These are phyloP conservation scores for Haematococcus lacustris DNA, from an alignment of 139 green algal species.

Conservation along the genomic window DNA sequence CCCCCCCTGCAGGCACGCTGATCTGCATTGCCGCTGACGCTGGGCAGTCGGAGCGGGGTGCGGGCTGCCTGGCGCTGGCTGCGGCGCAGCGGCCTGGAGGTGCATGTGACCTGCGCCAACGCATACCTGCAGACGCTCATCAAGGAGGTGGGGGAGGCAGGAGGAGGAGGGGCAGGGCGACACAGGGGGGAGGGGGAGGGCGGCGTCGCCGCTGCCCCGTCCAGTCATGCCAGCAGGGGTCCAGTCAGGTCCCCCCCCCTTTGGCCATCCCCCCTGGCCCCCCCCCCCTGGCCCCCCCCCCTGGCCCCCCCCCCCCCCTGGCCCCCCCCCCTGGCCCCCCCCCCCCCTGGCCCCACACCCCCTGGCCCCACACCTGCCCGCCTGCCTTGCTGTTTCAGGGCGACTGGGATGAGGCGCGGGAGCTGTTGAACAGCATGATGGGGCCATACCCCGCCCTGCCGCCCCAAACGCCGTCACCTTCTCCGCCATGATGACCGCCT, in stretches of 20 bases:
- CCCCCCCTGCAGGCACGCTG: conserved; percentile 13
- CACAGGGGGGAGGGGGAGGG: not conserved
- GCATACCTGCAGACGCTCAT: conserved; percentile 57
- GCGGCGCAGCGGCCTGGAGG: conserved; percentile 44
- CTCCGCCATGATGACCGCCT: conserved; percentile 53
- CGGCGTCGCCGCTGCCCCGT: not conserved
- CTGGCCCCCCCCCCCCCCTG: not conserved
- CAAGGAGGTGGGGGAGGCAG: conserved; percentile 33
- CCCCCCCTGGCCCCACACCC: not conserved
- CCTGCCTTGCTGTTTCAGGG: conserved; percentile 17
- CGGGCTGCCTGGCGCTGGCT: conserved; percentile 56
- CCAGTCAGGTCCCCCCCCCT: not conserved
- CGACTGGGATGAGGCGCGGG: conserved; percentile 44
- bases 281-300: not conserved
- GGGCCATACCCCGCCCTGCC: conserved; percentile 16
- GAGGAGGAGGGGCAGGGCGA: not conserved
- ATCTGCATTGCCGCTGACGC: conserved; percentile 46
- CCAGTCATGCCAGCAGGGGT: not conserved
- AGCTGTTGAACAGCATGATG: conserved; percentile 43
- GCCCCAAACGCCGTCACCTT: conserved; percentile 63
- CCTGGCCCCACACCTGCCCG: not conserved
- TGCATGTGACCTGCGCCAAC: conserved; percentile 58
- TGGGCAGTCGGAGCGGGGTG: conserved; percentile 22
- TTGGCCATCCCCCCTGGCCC: not conserved
- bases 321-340: not conserved